phyloP scores from a whole-genome alignment of 1,139 yeast species.

The Zygosaccharomyces pseudobailii region DNA sequence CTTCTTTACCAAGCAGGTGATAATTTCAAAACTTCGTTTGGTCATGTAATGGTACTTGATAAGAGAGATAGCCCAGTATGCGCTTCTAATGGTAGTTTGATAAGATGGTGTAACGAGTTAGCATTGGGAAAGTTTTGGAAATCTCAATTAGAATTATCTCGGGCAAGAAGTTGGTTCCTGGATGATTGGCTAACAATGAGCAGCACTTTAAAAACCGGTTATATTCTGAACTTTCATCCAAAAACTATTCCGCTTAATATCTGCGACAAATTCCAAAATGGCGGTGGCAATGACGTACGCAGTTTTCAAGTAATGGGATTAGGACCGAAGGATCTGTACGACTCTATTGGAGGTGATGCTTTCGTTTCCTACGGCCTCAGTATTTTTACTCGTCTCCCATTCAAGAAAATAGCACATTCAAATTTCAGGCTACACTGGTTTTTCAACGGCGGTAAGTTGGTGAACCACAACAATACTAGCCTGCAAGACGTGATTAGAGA shows the following conservation, averaged over 20 bases:
- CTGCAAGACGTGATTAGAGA: conserved; percentile 26
- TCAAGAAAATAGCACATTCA: conserved; percentile 43
- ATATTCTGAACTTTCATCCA: conserved; percentile 39
- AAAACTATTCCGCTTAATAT: conserved; percentile 26
- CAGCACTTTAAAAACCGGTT: conserved; percentile 48
- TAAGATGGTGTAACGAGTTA: conserved; percentile 55
- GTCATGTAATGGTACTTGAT: conserved; percentile 51
- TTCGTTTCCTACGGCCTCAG: conserved; percentile 70
- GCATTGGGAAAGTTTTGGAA: conserved; percentile 27
- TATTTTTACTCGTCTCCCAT: conserved; percentile 61
- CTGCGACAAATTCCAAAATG: conserved; percentile 54
- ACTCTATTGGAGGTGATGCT: conserved; percentile 75
- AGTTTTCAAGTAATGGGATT: conserved; percentile 52
- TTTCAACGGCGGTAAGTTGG: conserved; percentile 67
- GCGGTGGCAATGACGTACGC: conserved; percentile 39
- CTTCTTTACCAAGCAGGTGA: conserved; percentile 49
- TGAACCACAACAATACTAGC: conserved; percentile 36
- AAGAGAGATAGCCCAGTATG: conserved; percentile 51
- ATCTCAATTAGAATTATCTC: conserved; percentile 43
- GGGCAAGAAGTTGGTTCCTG: conserved; percentile 35
- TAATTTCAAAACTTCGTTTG: conserved; percentile 53
- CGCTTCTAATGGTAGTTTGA: conserved; percentile 54
- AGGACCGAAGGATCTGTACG: conserved; percentile 66
- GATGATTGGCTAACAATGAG: conserved; percentile 37
- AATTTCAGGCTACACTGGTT: conserved; percentile 69